A percentile compares a stretch with the other conserved stretches of the same genome.
These are phyloP conservation scores for Mortierella antarctica DNA, from an alignment of 192 early-diverging fungal species.

Conservation along the genomic window DNA sequence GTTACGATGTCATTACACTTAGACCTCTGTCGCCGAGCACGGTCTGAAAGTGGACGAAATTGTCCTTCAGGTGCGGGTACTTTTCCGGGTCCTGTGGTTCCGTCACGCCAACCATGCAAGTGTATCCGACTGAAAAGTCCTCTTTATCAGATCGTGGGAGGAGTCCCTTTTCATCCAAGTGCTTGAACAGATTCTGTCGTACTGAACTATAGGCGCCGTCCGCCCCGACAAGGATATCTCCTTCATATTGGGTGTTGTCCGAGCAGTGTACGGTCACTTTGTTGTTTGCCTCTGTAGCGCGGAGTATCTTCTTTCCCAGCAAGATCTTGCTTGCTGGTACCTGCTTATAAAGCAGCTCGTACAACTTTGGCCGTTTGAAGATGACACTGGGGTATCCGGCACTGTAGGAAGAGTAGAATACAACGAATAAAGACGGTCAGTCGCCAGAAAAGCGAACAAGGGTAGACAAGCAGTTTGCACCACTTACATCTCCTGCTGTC, in stretches of 20 bases:
- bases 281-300: slow-evolving; percentile 1
- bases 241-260: slow-evolving; percentile 10
- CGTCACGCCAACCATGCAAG: slow-evolving; percentile 13
- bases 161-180: neutral
- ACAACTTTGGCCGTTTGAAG: slow-evolving; percentile 14
- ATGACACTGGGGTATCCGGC: slow-evolving; percentile 13
- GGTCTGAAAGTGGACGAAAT: neutral
- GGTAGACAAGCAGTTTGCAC: too few species aligned
- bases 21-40: neutral
- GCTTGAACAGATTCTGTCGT: slow-evolving; percentile 19
- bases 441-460: neutral
- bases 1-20: neutral
- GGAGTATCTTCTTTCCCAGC: slow-evolving; percentile 7
- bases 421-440: neutral
- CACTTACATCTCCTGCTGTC: slow-evolving; percentile 10
- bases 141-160: slow-evolving; percentile 11
- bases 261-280: slow-evolving; percentile 10
- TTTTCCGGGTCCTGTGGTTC: slow-evolving; percentile 7
- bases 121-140: slow-evolving; percentile 4
- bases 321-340: slow-evolving; percentile 15
- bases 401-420: neutral
- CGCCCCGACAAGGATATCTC: slow-evolving; percentile 29
- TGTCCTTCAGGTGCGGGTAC: slow-evolving; percentile 25
- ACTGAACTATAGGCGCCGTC: slow-evolving; percentile 32
- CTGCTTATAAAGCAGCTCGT: slow-evolving; percentile 17